Base-by-base conservation (phyloP, 2,329 filamentous ascomycete genomes). In the Didymella segeticola region DNA sequence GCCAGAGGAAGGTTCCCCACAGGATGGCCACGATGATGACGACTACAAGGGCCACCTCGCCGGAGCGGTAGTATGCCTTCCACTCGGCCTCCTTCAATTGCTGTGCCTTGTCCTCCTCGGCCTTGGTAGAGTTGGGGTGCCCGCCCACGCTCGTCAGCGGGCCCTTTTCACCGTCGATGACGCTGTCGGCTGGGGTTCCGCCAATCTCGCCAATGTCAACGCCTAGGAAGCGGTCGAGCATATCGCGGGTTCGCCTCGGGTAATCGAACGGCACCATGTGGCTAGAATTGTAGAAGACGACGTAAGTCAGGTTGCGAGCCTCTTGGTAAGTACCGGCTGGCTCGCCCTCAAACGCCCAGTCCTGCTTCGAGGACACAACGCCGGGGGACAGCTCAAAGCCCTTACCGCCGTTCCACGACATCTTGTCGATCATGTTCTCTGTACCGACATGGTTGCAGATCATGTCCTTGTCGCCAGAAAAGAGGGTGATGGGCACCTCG, bases 241-340 rank as follows among this genome's bases (percentile, higher is more conserved):
- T 99, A 73, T 98, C 95, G 57, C 93, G 86, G 17, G 88, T 89
- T 56, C 92, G 88, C 41, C 91, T 87, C 1, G 93, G 88, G 66
- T 89, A 90, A 75, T 99, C 93, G 69, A 95, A 98, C 1, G 95
- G 96, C 1, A 99, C 95, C 95, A 99, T 99, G 76, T 99, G 95
- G 43, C 90, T 96, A 14, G 91, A 87, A 74, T 99, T 96, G 80
- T 96, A 91, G 77, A 98, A 96, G 33, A 96, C 82, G 26, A 99
- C 88, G 71, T 99, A 99, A 1, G 95, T 97, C 57, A 99, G 78
- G 76, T 99, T 99, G 61, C 96, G 87, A 1, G 95, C 93, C 72
- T 92, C 86, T 75, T 99, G 96, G 82, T 93, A 99, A 70, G 96
- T 91, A 20, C 95, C 95, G 3, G 93, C 93, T 1, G 86, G 79